Conservation (phyloP, 768 basidiomycete genomes). For the Mycena galericulata region DNA sequence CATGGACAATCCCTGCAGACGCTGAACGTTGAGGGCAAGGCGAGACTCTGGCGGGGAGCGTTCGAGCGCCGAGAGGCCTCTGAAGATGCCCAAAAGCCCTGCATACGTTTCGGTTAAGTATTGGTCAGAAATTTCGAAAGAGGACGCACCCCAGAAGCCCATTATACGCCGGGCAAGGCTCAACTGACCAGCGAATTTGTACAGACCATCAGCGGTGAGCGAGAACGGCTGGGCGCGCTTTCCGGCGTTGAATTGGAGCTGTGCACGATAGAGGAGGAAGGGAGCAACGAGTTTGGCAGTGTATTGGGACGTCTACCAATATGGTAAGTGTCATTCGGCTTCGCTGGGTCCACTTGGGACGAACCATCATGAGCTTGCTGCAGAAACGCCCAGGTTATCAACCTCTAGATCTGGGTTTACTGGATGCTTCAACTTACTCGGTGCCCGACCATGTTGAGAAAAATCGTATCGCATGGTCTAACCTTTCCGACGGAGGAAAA, state of each 20-base stretch:
- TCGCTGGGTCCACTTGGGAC: slow-evolving; percentile 14
- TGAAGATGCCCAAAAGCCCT: slow-evolving; percentile 63
- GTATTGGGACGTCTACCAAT: slow-evolving; percentile 60
- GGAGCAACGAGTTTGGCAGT: slow-evolving; percentile 62
- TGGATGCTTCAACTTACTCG: slow-evolving; percentile 57
- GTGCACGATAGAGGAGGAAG: slow-evolving; percentile 59
- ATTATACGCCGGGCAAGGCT: slow-evolving; percentile 63
- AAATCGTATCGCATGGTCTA: slow-evolving; percentile 63
- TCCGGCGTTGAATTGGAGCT: slow-evolving; percentile 59
- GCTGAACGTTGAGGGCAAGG: slow-evolving; percentile 60
- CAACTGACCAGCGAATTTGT: slow-evolving; percentile 54
- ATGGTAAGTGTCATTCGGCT: neutral
- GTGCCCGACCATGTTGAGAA: slow-evolving; percentile 69
- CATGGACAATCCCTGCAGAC: slow-evolving; percentile 67
- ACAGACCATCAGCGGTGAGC: slow-evolving; percentile 48
- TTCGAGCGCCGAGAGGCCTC: slow-evolving; percentile 65
- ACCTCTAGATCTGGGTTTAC: neutral
- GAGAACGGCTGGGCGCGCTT: slow-evolving; percentile 52
- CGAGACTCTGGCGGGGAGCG: slow-evolving; percentile 61
- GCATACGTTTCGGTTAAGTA: neutral
- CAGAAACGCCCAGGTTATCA: slow-evolving; percentile 1
- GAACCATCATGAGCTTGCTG: slow-evolving; percentile 66
- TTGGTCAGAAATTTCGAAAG: neutral
- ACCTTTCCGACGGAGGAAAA: slow-evolving; percentile 48
- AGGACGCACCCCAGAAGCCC: slow-evolving; percentile 62